Conservation (phyloP, 2,329 filamentous ascomycete species). For the Clonostachys rhizophaga region DNA sequence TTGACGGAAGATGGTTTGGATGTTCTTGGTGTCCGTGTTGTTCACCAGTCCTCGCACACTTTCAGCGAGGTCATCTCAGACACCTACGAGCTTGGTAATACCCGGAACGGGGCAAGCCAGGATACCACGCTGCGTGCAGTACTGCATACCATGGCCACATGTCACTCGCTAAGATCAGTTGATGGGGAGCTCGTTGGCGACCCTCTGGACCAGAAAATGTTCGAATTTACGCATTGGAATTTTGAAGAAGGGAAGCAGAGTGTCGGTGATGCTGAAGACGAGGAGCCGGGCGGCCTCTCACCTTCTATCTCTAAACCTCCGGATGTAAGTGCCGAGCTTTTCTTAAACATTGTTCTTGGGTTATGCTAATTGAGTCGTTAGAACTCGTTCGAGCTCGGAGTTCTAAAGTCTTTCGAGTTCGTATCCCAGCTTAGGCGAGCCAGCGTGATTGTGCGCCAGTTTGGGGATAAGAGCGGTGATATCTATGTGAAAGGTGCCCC, state of each 20-base stretch:
- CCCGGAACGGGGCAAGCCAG: constrained; percentile 15
- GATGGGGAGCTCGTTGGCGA: constrained; percentile 89
- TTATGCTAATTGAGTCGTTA: constrained; percentile 13
- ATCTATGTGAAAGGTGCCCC: constrained; percentile 96
- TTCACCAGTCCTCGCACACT: constrained; percentile 52
- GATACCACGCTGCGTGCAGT: constrained; percentile 49
- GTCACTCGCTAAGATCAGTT: constrained; percentile 83
- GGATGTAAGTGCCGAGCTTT: constrained; percentile 22
- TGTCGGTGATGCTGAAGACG: constrained; percentile 60
- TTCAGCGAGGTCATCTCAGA: constrained; percentile 77
- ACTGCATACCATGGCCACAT: constrained; percentile 94
- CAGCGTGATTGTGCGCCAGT: constrained; percentile 87
- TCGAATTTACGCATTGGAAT: constrained; percentile 89
- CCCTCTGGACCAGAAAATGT: constrained; percentile 96
- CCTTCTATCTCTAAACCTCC: constrained; percentile 90
- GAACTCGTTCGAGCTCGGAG: constrained; percentile 75
- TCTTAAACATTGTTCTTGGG: neutral
- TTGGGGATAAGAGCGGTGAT: constrained; percentile 77
- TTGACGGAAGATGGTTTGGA: constrained; percentile 95
- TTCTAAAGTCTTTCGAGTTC: constrained; percentile 90
- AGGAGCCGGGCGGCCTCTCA: constrained; percentile 70
- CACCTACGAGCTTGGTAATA: constrained; percentile 51
- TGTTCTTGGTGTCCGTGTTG: constrained; percentile 81
- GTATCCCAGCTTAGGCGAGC: constrained; percentile 87
- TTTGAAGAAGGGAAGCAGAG: constrained; percentile 83